A percentile compares a stretch with the other conserved stretches of the same genome.
phyloP scores from a whole-genome alignment of 139 green algal genomes.

The Marvania coccoides region DNA sequence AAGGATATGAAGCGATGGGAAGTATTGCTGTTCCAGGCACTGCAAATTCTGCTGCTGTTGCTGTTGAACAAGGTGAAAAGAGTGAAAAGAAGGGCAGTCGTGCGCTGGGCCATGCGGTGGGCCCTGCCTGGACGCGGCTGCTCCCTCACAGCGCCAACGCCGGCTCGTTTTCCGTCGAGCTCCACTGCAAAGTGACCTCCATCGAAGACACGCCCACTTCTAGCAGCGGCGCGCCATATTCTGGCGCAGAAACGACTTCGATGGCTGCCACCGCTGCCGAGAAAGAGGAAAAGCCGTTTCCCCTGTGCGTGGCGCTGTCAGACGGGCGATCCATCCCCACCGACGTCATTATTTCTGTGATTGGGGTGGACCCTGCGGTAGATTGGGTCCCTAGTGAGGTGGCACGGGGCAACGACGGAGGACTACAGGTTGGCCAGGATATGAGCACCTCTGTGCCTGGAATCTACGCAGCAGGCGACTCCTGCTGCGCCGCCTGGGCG shows the following conservation, averaged over 20 bases:
- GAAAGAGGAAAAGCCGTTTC: neutral
- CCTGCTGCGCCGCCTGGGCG: conserved; percentile 15
- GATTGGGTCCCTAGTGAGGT: conserved; percentile 51
- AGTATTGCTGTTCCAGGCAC: too few species aligned
- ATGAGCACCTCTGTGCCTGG: conserved; percentile 33
- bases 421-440: conserved; percentile 46
- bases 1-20: conserved; percentile 10
- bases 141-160: conserved; percentile 3
- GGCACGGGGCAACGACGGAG: conserved; percentile 45
- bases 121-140: conserved; percentile 37
- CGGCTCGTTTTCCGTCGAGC: neutral
- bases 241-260: neutral
- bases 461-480: conserved; percentile 75
- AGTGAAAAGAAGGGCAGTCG: neutral
- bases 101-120: conserved; percentile 40
- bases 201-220: neutral
- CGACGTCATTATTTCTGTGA: conserved; percentile 62
- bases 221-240: neutral
- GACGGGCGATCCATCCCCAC: conserved; percentile 29
- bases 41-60: neutral
- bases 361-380: conserved; percentile 56
- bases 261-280: neutral
- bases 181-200: neutral
- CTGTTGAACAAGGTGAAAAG: neutral
- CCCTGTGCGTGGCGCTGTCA: conserved; percentile 28